Base-by-base conservation (phyloP, 1,284 basidiomycete genomes). In the Apiotrichum mycotoxinovorans region DNA sequence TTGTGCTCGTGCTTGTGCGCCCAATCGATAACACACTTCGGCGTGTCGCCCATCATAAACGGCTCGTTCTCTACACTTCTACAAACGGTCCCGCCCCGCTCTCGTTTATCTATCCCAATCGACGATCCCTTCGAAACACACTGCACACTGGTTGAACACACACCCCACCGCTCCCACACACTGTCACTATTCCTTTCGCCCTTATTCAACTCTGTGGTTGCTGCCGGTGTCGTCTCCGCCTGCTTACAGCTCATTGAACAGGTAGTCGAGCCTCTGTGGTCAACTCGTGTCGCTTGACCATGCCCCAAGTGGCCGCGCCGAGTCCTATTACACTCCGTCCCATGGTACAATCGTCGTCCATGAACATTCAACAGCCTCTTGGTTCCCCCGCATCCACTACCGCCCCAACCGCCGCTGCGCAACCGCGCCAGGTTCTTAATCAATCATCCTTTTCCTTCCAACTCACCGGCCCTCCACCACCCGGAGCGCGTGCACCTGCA, bases 401-500 rank as follows among this genome's bases (percentile, higher is more conserved):
- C n/a, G 33, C 40, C 20, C 25, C 51, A 26, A n/a, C 43, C 25
- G 20, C 35, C 40, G 40, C 20, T 10, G 40, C 42, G 30, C 34
- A 37, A 8, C 37, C 44, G 15, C 42, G 45, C 44, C 35, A 38
- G 27, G 20, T 20, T 25, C 14, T 45, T 22, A 33, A 26, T 23
- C 20, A 42, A 20, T 12, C 38, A n/a, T 14, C 33, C 23, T 42
- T 51, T 30, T 18, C n/a, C 46, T 37, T 48, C 14, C 25, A 48
- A 5, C 46, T 20, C n/a, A 17, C 35, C 46, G 46, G 46, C 34
- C 46, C 46, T n/a, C 56, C 60, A 18, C 60, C 60, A 12, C 57
- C 57, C 22, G 60, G 60, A 33, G 60, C 60, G 27, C 60, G 60
- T 43, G 34, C 57, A 25, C 60, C 60, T 43, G 34, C 57, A 25